Evolutionary conservation across 148 eudicot genomes (phyloP), one percentile per base, ranked within the genome.

Genomic region (Camellia lanceoleosa): DNA sequence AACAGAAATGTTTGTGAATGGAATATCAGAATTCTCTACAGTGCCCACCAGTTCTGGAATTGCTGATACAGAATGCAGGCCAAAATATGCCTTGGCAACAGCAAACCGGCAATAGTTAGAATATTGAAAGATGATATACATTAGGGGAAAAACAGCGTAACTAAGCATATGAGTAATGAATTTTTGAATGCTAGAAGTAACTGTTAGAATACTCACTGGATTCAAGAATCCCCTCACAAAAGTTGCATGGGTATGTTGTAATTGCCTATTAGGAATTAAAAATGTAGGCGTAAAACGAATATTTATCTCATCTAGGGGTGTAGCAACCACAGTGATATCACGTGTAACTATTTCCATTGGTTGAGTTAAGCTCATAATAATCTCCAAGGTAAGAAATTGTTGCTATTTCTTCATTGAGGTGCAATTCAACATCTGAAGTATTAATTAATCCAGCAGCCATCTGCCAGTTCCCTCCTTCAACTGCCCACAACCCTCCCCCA

Each of bases 381-480:
- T 87, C 85, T 79, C 90, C 97, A 68, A 75, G 78, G 78, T 82
- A 85, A 78, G 97, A 89, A 78, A 95, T 79, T 23, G 99, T 87
- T 43, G 83, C 73, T 81, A 95, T 90, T 85, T 93, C 97, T 88
- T 93, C 97, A 61, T 83, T 69, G 59, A 95, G 89, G 75, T 95
- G 97, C 85, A 93, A 81, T n/a, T 70, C 77, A 71, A 91, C 97
- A 76, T 88, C 83, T 70, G 99, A 95, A 41, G 63, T 81, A 65
- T 89, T 88, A 41, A 95, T 87, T 76, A 95, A 85, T 72, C 97
- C 93, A 44, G 92, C 88, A 82, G 92, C 97, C 87, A 95, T 84
- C 84, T 92, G 97, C 95, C 97, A 93, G 76, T 95, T 95, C 23
- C 99, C 99, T 69, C 97, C 97, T 87, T 93, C 91, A 84, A 95